A percentile compares a stretch with the other conserved stretches of the same genome.
phyloP scores from a whole-genome alignment of 2,329 filamentous ascomycete species.

The Trichoderma polysporum region DNA sequence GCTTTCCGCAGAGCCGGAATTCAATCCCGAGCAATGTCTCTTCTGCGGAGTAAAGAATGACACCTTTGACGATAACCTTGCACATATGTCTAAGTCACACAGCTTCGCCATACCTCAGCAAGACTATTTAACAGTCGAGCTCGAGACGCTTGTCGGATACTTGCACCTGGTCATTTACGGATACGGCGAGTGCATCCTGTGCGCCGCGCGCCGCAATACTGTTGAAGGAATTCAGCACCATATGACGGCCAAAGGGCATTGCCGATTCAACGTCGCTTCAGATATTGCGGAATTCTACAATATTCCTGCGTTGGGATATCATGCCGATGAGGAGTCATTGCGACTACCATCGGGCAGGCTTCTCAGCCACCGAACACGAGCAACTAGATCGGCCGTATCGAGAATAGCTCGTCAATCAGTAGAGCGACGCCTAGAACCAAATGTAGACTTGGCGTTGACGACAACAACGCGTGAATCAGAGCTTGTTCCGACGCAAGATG shows the following conservation, averaged over 20 bases:
- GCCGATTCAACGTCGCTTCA: constrained; percentile 42
- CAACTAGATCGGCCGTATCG: neutral
- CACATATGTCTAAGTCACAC: constrained; percentile 52
- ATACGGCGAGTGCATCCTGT: constrained; percentile 53
- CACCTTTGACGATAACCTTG: constrained; percentile 39
- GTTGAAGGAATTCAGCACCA: constrained; percentile 50
- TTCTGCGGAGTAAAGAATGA: constrained; percentile 40
- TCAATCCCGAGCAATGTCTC: constrained; percentile 38
- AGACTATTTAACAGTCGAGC: constrained; percentile 43
- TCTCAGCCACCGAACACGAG: constrained; percentile 29
- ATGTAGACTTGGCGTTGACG: neutral
- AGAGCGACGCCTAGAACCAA: neutral
- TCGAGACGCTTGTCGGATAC: constrained; percentile 48
- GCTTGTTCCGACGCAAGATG: neutral
- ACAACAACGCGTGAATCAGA: neutral
- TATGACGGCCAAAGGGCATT: constrained; percentile 51
- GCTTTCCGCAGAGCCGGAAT: constrained; percentile 23
- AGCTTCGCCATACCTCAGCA: constrained; percentile 45
- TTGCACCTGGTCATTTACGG: constrained; percentile 49
- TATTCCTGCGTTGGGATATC: constrained; percentile 22
- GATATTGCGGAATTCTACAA: constrained; percentile 45
- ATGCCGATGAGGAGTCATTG: constrained; percentile 27
- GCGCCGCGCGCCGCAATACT: constrained; percentile 44
- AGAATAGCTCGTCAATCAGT: neutral
- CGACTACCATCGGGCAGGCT: constrained; percentile 39